Base-by-base conservation (phyloP, 1,284 basidiomycete genomes). In the Trichosporon faecale region DNA sequence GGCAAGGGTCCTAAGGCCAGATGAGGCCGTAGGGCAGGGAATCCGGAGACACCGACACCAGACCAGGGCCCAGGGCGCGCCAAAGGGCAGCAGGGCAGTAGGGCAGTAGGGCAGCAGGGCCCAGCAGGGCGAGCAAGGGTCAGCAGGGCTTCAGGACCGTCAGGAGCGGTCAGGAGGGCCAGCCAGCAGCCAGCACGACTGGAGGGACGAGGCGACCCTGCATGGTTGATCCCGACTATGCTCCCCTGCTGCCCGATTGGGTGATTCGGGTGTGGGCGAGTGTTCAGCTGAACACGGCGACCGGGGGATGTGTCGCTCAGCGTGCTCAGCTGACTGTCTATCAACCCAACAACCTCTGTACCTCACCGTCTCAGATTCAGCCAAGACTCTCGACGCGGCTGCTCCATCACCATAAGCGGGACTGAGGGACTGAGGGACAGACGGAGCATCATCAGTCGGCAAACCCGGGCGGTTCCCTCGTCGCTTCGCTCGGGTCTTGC, bases 241-340 rank as follows among this genome's bases (percentile, higher is more conserved):
- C 49, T 23, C n/a, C 35, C 21, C 49, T 8, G 49, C 49, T 52
- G 49, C 49, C 49, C 49, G 49, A 52, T 52, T 52, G 49, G 49
- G 49, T 21, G 49, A 52, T 52, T 52, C 49, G 49, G 40, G 40
- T 44, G 11, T 44, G 40, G 18, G 40, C 40, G 40, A 44, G 11
- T 44, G 40, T 44, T 61, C 57, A 61, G 57, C 29, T 61, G 57
- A 61, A 61, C 57, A 33, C 14, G 57, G 57, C 57, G 57, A 29
- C 57, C 29, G 57, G 57, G 57, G 6, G 57, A 61, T 61, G 57
- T 31, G 57, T 61, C 57, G 57, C 57, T n/a, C 57, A 61, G 29
- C 29, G 18, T 61, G 57, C 57, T 61, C 57, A 61, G 57, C 57
- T 61, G 57, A 61, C 31, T 21, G 57, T n/a, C 57, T 25, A 21